A percentile compares a stretch with the other conserved stretches of the same genome.
Evolutionary conservation across 2,329 filamentous ascomycete species (phyloP).

Genomic region (Ascochyta clinopodiicola): DNA sequence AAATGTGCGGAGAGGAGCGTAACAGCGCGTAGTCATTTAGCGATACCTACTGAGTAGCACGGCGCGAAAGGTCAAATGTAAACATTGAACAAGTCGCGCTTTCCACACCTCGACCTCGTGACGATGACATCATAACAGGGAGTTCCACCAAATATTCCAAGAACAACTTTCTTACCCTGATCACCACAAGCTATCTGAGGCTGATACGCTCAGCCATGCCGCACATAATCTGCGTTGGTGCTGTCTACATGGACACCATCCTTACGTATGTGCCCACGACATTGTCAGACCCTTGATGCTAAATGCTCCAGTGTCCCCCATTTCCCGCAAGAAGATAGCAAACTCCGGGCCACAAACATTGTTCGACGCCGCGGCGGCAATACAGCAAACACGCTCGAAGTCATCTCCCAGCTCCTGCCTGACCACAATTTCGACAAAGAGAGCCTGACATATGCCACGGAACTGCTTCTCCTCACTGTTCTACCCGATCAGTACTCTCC

Average conservation of each 20-base stretch:
- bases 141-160: conserved; percentile 11
- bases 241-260: conserved; percentile 75
- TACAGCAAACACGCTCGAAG: conserved; percentile 73
- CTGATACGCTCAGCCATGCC: background rate
- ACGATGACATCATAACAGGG: conserved; percentile 16
- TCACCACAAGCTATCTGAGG: too few species aligned
- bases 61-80: conserved; percentile 33
- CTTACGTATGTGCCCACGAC: conserved; percentile 60
- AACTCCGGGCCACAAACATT: conserved; percentile 69
- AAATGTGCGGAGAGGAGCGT: conserved; percentile 64
- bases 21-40: conserved; percentile 18
- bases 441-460: background rate
- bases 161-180: too few species aligned
- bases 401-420: conserved; percentile 64
- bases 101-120: conserved; percentile 1
- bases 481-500: conserved; percentile 62
- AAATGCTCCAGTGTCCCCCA: conserved; percentile 61
- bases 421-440: background rate
- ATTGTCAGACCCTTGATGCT: background rate
- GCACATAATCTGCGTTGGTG: conserved; percentile 69
- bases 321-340: conserved; percentile 74
- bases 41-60: conserved; percentile 32
- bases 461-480: conserved; percentile 51
- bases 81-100: conserved; percentile 3
- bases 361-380: conserved; percentile 73